Percentiles rank a stretch among this genome's conserved stretches.
Conservation (phyloP, 129 eudicot species). For the Chrysanthemum makinoi region DNA sequence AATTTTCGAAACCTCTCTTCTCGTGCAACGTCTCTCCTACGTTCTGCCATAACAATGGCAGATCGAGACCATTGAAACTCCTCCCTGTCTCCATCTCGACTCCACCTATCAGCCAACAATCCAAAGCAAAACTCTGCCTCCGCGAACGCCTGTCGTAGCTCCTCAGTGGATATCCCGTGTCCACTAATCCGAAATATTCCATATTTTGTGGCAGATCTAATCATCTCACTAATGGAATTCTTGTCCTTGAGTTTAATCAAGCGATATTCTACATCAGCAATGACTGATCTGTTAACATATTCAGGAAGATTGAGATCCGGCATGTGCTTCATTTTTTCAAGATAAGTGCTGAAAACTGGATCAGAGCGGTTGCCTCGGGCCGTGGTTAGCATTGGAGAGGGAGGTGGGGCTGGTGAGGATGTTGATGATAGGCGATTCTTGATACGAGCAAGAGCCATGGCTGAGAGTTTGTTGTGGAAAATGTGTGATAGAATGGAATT, state of each 20-base stretch:
- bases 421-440: slow-evolving; percentile 31
- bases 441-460: slow-evolving; percentile 36
- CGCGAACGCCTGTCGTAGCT: slow-evolving; percentile 33
- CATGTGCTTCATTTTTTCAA: slow-evolving; percentile 38
- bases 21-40: slow-evolving; percentile 43
- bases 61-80: slow-evolving; percentile 49
- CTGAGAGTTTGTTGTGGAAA: background rate
- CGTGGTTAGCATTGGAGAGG: slow-evolving; percentile 56
- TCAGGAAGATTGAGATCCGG: slow-evolving; percentile 64
- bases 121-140: slow-evolving; percentile 52
- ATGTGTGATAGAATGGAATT: slow-evolving; percentile 19
- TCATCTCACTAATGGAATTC: slow-evolving; percentile 36
- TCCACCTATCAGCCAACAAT: slow-evolving; percentile 39
- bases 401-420: slow-evolving; percentile 45
- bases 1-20: slow-evolving; percentile 46
- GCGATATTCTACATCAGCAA: slow-evolving; percentile 48
- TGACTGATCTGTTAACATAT: slow-evolving; percentile 36
- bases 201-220: slow-evolving; percentile 46
- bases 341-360: slow-evolving; percentile 37
- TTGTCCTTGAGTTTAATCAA: slow-evolving; percentile 34
- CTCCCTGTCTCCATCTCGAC: slow-evolving; percentile 55
- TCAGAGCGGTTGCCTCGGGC: slow-evolving; percentile 48
- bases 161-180: slow-evolving; percentile 59
- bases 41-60: slow-evolving; percentile 35
- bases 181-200: slow-evolving; percentile 55